phyloP scores from a whole-genome alignment of 1,284 basidiomycete genomes.

The Irpex sp. region DNA sequence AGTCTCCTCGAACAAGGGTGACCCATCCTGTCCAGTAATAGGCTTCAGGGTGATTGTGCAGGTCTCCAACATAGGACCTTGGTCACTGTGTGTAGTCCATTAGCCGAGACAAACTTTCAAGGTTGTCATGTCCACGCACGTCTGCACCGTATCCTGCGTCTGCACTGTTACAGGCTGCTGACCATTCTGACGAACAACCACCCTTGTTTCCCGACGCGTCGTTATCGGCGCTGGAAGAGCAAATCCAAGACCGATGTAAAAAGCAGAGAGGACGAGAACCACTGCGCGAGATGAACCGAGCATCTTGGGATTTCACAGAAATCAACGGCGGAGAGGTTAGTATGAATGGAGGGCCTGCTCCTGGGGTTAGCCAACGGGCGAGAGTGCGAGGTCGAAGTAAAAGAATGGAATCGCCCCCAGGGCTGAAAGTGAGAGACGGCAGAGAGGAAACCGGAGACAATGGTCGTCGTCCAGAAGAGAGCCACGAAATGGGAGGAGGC shows the following conservation, averaged over 20 bases:
- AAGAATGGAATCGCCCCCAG: slow-evolving; percentile 56
- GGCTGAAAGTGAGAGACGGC: slow-evolving; percentile 35
- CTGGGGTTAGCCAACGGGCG: slow-evolving; percentile 35
- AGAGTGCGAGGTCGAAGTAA: slow-evolving; percentile 32
- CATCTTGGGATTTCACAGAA: slow-evolving; percentile 25
- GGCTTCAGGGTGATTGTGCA: slow-evolving; percentile 64
- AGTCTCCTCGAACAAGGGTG: slow-evolving; percentile 51
- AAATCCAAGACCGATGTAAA: slow-evolving; percentile 24
- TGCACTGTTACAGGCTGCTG: slow-evolving; percentile 27
- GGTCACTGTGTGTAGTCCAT: slow-evolving; percentile 21
- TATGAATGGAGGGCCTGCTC: slow-evolving; percentile 13
- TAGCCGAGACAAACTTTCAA: slow-evolving; percentile 2
- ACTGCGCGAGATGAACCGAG: slow-evolving; percentile 26
- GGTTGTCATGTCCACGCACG: slow-evolving; percentile 26
- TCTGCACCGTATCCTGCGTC: slow-evolving; percentile 27
- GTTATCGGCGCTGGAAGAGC: slow-evolving; percentile 19
- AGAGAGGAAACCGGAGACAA: slow-evolving; percentile 14
- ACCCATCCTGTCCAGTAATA: slow-evolving; percentile 40
- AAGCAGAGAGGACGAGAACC: slow-evolving; percentile 32
- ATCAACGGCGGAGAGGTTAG: slow-evolving; percentile 9
- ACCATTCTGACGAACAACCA: slow-evolving; percentile 19
- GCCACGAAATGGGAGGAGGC: neutral
- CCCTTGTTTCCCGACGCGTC: slow-evolving; percentile 12
- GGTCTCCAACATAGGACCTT: slow-evolving; percentile 55
- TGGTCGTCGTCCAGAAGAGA: slow-evolving; percentile 5